Evolutionary conservation across 768 basidiomycete species (phyloP).

Genomic region (Auricularia sp.): DNA sequence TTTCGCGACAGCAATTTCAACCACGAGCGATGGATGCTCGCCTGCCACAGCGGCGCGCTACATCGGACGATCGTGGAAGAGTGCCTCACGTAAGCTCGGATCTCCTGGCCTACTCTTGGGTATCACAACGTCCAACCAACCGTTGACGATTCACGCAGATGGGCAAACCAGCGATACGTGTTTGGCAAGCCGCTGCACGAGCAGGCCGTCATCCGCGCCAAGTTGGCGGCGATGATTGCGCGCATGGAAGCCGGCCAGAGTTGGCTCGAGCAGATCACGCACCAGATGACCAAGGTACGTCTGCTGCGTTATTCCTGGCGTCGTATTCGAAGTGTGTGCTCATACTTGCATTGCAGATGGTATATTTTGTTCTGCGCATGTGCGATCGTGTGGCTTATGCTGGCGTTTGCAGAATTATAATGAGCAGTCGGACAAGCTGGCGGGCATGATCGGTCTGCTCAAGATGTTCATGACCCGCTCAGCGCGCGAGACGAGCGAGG

Average conservation of each 20-base stretch:
- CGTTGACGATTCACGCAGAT: slow-evolving; percentile 33
- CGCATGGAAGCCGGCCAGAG: slow-evolving; percentile 78
- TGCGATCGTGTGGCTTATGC: slow-evolving; percentile 3
- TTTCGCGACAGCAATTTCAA: slow-evolving; percentile 58
- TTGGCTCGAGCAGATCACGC: slow-evolving; percentile 84
- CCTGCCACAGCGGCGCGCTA: slow-evolving; percentile 55
- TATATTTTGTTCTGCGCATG: slow-evolving; percentile 8
- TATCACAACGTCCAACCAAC: too few species aligned
- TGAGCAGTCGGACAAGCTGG: slow-evolving; percentile 75
- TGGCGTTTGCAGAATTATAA: slow-evolving; percentile 55
- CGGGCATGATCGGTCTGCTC: slow-evolving; percentile 79
- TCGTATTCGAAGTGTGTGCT: background rate
- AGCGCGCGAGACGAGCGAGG: slow-evolving; percentile 52
- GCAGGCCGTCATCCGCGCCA: slow-evolving; percentile 81
- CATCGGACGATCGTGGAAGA: slow-evolving; percentile 83
- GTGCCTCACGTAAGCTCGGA: slow-evolving; percentile 58
- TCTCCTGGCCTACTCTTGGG: background rate
- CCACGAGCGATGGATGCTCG: slow-evolving; percentile 86
- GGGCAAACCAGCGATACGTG: slow-evolving; percentile 80
- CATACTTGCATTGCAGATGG: slow-evolving; percentile 5
- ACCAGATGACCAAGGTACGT: slow-evolving; percentile 82
- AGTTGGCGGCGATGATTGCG: slow-evolving; percentile 84
- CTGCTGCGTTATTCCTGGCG: background rate
- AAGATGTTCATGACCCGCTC: slow-evolving; percentile 58
- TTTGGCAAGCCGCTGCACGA: slow-evolving; percentile 79